These are phyloP conservation scores for Clarireedia homoeocarpa DNA, from an alignment of 2,329 filamentous ascomycete genomes.

Conservation along the genomic window DNA sequence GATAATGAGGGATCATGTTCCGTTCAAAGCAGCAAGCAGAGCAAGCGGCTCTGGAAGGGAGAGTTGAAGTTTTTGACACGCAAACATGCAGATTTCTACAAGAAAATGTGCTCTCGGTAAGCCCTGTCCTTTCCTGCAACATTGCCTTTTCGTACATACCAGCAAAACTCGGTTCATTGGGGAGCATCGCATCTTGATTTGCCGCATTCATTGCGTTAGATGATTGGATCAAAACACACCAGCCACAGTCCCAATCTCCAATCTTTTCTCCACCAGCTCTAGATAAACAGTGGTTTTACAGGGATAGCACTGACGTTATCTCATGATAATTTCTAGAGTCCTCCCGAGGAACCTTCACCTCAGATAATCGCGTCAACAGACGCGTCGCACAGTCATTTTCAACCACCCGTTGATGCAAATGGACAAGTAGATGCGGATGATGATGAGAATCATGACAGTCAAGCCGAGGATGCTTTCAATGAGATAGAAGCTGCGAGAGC, in stretches of 20 bases:
- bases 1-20: not conserved
- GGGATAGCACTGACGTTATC: conserved; percentile 7
- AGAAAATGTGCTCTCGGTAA: conserved; percentile 16
- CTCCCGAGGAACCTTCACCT: not conserved
- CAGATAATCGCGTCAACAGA: not conserved
- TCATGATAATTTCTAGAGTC: not conserved
- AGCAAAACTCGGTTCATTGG: not conserved
- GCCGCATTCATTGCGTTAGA: too few relatives aligned
- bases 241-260: too few relatives aligned
- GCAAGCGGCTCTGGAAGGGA: conserved; percentile 8
- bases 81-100: conserved; percentile 13
- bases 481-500: not conserved
- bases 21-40: conserved; percentile 3
- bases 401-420: not conserved
- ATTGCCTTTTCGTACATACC: not conserved
- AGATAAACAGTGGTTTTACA: not conserved
- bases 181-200: too few relatives aligned
- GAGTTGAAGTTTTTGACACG: conserved; percentile 13
- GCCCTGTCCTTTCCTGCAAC: not conserved
- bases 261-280: not conserved
- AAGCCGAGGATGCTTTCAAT: not conserved
- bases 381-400: not conserved
- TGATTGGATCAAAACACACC: too few relatives aligned
- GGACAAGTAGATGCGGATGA: not conserved
- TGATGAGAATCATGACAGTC: not conserved